Evolutionary conservation across 768 basidiomycete genomes (phyloP).

Genomic region (Hericium coralloides): DNA sequence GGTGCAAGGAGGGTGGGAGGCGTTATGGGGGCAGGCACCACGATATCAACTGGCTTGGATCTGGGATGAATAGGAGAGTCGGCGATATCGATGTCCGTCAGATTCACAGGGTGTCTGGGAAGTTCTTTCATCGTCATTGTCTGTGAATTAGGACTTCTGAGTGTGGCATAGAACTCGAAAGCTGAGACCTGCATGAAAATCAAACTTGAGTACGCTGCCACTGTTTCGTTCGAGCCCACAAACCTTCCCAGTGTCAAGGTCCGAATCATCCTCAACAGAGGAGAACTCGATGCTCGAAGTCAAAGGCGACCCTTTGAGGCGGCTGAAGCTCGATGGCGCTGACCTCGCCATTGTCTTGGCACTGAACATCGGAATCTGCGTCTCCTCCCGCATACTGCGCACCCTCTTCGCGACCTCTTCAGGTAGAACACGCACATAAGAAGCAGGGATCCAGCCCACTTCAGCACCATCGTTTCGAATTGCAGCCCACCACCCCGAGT

Average conservation of each 20-base stretch:
- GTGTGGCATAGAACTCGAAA: background rate
- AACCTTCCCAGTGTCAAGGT: background rate
- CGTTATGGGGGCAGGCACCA: background rate
- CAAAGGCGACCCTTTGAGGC: conserved; percentile 2
- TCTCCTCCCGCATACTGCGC: conserved; percentile 32
- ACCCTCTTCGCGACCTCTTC: conserved; percentile 43
- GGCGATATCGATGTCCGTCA: background rate
- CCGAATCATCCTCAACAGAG: background rate
- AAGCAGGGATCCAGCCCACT: conserved; percentile 72
- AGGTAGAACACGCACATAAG: conserved; percentile 51
- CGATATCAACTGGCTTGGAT: background rate
- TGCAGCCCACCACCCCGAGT: conserved; percentile 79
- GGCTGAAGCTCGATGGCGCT: conserved; percentile 24
- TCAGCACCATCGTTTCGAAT: conserved; percentile 40
- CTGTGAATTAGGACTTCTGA: background rate
- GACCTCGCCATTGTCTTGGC: conserved; percentile 32
- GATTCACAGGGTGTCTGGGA: background rate
- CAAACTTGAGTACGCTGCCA: background rate
- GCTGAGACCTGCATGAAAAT: background rate
- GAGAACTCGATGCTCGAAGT: background rate
- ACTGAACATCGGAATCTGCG: conserved; percentile 34
- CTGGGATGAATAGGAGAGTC: background rate
- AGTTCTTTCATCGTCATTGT: background rate
- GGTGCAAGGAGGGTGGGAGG: conserved; percentile 5
- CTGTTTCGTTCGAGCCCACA: no score